These are phyloP conservation scores for Tulasnella sp. DNA, from an alignment of 768 basidiomycete genomes.

Conservation along the genomic window DNA sequence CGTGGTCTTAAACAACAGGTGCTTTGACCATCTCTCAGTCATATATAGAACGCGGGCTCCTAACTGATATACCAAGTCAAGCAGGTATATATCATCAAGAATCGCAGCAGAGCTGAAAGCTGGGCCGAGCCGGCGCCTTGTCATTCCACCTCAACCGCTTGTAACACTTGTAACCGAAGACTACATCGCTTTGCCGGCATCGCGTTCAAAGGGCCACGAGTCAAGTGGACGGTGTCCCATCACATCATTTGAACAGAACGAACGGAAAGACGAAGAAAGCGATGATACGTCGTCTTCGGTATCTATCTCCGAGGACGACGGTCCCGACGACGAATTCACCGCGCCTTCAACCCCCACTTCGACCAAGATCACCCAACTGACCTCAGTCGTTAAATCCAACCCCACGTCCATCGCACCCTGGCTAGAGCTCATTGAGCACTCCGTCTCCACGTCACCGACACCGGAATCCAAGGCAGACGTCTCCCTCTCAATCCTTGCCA, in stretches of 20 bases:
- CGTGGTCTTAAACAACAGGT: background rate
- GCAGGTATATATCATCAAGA: background rate
- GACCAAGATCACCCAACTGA: constrained; percentile 44
- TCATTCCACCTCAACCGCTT: background rate
- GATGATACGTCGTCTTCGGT: background rate
- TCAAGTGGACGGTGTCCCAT: background rate
- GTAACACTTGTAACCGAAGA: background rate
- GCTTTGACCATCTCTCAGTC: background rate
- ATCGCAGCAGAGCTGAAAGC: background rate
- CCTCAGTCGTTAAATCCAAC: constrained; percentile 39
- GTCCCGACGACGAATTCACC: constrained; percentile 19
- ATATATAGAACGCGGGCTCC: background rate
- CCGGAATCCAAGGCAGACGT: constrained; percentile 58
- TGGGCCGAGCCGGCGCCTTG: background rate
- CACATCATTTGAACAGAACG: background rate
- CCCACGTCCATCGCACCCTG: constrained; percentile 46
- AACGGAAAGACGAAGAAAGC: background rate
- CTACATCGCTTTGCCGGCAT: background rate
- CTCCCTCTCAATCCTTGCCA: constrained; percentile 46
- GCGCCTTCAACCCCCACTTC: constrained; percentile 31
- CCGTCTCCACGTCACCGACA: constrained; percentile 52
- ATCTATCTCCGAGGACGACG: constrained; percentile 23
- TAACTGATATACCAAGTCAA: background rate
- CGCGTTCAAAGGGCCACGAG: background rate
- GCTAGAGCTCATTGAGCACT: constrained; percentile 52